Conservation (phyloP, 495 filamentous ascomycete species). For the Hypoxylon lenormandii region DNA sequence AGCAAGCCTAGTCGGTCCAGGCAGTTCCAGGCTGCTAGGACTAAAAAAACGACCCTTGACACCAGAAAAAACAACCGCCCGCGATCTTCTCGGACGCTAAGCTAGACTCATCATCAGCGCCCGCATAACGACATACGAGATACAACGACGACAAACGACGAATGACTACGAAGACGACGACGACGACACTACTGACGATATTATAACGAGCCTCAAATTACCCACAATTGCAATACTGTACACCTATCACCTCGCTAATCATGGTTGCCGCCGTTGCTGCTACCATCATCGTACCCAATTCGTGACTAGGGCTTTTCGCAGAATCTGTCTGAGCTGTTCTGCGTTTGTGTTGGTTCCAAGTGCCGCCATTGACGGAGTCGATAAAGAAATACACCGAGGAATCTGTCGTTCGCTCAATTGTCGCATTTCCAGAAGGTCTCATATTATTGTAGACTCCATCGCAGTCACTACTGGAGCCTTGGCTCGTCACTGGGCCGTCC, state of each 20-base stretch:
- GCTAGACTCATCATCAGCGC: neutral
- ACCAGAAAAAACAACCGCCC: conserved; percentile 16
- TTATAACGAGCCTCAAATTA: conserved; percentile 7
- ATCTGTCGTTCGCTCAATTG: conserved; percentile 10
- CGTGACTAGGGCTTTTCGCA: conserved; percentile 30
- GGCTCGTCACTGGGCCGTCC: conserved; percentile 14
- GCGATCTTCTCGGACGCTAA: conserved; percentile 10
- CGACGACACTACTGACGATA: conserved; percentile 1
- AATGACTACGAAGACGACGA: conserved; percentile 6
- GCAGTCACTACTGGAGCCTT: conserved; percentile 4
- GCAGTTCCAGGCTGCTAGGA: conserved; percentile 1
- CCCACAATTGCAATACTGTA: conserved; percentile 1
- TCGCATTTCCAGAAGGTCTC: conserved; percentile 9
- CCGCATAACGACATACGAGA: conserved; percentile 6
- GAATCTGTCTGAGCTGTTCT: conserved; percentile 23
- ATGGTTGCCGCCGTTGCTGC: conserved; percentile 25
- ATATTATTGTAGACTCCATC: conserved; percentile 7
- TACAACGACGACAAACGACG: neutral
- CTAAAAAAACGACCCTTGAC: conserved; percentile 33
- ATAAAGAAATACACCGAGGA: neutral
- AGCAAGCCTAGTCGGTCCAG: no score
- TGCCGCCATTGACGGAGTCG: neutral
- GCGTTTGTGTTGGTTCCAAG: conserved; percentile 6
- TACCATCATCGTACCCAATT: conserved; percentile 29
- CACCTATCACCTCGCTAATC: conserved; percentile 17